Evolutionary conservation across 805 yeast species (phyloP), one percentile per base, ranked within the genome.

Genomic region (Pichia heedii): DNA sequence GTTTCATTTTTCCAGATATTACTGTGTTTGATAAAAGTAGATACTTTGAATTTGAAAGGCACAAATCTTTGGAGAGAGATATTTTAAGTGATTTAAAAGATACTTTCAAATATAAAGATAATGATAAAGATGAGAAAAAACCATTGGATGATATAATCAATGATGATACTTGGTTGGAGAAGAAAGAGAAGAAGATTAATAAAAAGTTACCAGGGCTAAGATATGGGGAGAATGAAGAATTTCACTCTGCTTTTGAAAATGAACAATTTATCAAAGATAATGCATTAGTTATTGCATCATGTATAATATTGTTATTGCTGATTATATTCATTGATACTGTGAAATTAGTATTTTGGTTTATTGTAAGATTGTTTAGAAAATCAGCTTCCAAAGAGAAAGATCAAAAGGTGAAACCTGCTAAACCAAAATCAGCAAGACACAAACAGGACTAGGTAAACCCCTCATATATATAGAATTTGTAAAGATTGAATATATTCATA

Each of bases 1-100:
- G 48, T 41, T 56, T 54, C 43, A 68, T 80, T 1, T 82, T 83
- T 54, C 69, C 77, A 26, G 80, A 76, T 53, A 66, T 81, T 3
- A 66, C 81, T 4, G 54, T 65, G 3, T 65, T 68, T 45, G 77
- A 77, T 50, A 71, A 71, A 20, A 56, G 72, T 15, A 67, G 84
- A 42, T 61, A 58, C 36, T 45, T 61, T 4, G 86, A 80, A 44
- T 60, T 68, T 32, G 87, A 82, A 51, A 63, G 81, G 45, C 77
- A 79, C 53, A 60, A 71, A 37, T 67, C 67, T 49, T 52, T 50
- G 11, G 65, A 63, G 20, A 51, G 56, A 36, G 37, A 58, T 56
- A 21, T 56, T 47, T 33, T 61, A 57, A 35, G 40, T 47, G 16
- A 64, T 58, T 47, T 42, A 13, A 47, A 41, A n/a, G 63, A 37